Evolutionary conservation across 495 filamentous ascomycete species (phyloP), one percentile per base, ranked within the genome.

Genomic region (Penicillium steckii): DNA sequence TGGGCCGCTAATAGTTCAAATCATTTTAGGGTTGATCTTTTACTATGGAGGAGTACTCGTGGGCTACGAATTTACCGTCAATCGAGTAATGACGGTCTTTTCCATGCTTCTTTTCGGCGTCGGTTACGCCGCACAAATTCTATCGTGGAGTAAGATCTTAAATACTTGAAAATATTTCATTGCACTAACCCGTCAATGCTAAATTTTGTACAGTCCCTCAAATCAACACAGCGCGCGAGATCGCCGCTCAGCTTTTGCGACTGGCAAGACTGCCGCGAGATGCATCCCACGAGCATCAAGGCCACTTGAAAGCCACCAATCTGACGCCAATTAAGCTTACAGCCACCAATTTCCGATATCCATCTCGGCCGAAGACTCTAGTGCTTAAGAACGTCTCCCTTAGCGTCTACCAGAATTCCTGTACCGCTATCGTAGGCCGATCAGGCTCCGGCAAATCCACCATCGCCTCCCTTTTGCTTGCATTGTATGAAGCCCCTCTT

Each of bases 391-490:
- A 80, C 38, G 61, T 95, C 40, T 83, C 73, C 30, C 62, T 95
- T n/a, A 68, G 56, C 1, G 79, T 96, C 50, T 52, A 74, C 6
- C 56, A 73, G 1, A 82, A 82, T 17, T 82, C 77, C 0, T 86
- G 79, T 52, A 88, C 82, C 3, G 90, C 89, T 4, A 81, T 96
- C 26, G 90, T 94, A 13, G 91, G 91, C 10, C 66, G 80, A 3
- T 96, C 91, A 0, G 95, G 95, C 0, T 88, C 83, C 21, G 93
- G 94, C 0, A 98, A 98, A 72, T 91, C 85, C 12, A 97, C 95
- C 1, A 80, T 97, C 35, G 81, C 85, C 1, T 84, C 85, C 0
- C 70, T 98, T 0, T 77, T 97, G 0, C 69, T 94, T 1, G 77
- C 81, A 2, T 77, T 91, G 15, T 89, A 89, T 57, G 73, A 72